Conservation (phyloP, 2,329 filamentous ascomycete species). For the Diaporthe citri region DNA sequence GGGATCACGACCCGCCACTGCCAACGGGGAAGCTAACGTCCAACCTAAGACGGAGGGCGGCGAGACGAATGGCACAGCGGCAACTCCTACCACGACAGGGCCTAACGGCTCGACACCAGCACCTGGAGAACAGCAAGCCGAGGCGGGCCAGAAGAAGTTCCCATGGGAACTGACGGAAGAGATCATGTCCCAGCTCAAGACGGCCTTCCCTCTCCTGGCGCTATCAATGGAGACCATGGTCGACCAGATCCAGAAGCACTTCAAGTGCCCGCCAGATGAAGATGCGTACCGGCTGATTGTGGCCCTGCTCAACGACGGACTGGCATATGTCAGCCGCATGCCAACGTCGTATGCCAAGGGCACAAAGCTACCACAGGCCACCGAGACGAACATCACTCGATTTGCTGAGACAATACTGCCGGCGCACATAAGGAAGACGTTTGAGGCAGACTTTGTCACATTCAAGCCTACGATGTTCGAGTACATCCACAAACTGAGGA, state of each 20-base stretch:
- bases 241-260: constrained; percentile 98
- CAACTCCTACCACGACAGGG: constrained; percentile 38
- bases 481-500: constrained; percentile 96
- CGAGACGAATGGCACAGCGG: constrained; percentile 48
- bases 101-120: constrained; percentile 38
- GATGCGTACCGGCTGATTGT: constrained; percentile 98
- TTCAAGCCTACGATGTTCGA: constrained; percentile 98
- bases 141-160: constrained; percentile 72
- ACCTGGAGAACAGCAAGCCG: constrained; percentile 44
- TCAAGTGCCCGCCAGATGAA: constrained; percentile 98
- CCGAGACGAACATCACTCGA: constrained; percentile 94
- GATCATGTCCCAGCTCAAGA: constrained; percentile 95
- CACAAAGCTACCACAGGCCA: constrained; percentile 88
- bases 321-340: constrained; percentile 91
- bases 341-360: constrained; percentile 90
- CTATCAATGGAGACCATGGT: constrained; percentile 99
- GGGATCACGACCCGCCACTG: constrained; percentile 63
- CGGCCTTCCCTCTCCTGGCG: constrained; percentile 93
- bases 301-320: constrained; percentile 93
- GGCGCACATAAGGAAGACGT: constrained; percentile 93
- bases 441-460: constrained; percentile 96
- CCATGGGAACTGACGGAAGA: constrained; percentile 98
- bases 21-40: constrained; percentile 58
- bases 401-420: constrained; percentile 98
- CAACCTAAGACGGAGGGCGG: constrained; percentile 60